Evolutionary conservation across 371 early-diverging fungal genomes (phyloP).

Genomic region (Syncephalis plumigaleata): DNA sequence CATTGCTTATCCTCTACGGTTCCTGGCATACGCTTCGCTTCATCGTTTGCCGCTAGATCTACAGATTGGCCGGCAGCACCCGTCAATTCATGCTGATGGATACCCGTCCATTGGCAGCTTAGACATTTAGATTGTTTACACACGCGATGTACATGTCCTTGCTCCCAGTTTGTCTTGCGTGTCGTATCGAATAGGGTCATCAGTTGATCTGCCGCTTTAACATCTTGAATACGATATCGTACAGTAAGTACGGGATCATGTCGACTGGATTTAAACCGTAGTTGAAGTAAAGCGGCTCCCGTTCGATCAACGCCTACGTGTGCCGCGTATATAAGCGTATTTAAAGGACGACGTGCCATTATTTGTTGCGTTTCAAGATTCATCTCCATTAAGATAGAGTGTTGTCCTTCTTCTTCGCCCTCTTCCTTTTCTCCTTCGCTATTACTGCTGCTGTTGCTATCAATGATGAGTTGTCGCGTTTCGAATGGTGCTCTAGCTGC

Average conservation of each 20-base stretch:
- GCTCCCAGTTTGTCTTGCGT: background rate
- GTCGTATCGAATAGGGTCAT: background rate
- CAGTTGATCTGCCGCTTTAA: background rate
- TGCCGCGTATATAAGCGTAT: background rate
- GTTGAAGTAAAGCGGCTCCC: background rate
- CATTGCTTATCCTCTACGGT: background rate
- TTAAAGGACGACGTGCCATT: background rate
- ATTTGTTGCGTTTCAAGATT: too few relatives aligned
- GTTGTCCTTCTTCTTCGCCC: too few relatives aligned
- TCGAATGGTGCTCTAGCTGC: too few relatives aligned
- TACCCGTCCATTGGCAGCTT: constrained; percentile 1
- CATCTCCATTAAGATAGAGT: too few relatives aligned
- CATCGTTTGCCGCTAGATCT: background rate
- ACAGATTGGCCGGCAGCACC: background rate
- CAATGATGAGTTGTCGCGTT: too few relatives aligned
- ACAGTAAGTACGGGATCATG: background rate
- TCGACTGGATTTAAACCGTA: background rate
- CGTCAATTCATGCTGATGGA: background rate
- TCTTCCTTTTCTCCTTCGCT: too few relatives aligned
- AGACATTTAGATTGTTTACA: constrained; percentile 5
- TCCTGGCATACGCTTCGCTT: background rate
- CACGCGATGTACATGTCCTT: background rate
- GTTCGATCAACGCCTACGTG: background rate
- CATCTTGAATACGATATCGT: background rate
- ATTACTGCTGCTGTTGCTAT: too few relatives aligned